These are phyloP conservation scores for Candida incommunis DNA, from an alignment of 805 yeast species.

Conservation along the genomic window DNA sequence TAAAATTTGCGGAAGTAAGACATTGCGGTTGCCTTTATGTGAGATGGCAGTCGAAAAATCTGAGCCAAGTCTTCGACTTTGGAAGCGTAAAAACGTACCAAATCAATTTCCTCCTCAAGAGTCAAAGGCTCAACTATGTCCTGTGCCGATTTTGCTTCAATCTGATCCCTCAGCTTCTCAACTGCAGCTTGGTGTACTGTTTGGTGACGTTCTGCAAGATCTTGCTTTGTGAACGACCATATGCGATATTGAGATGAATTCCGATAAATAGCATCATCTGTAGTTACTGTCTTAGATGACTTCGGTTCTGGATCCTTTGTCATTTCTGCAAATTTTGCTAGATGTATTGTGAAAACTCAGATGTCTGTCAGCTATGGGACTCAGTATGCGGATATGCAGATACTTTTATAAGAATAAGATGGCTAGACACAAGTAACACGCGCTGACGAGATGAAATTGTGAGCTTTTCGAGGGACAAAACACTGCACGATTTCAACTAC, in stretches of 20 bases:
- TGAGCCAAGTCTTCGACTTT: slow-evolving; percentile 58
- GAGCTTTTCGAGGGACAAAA: no score
- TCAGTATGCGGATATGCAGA: no score
- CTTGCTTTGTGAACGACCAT: slow-evolving; percentile 69
- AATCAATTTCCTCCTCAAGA: slow-evolving; percentile 53
- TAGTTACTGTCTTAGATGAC: slow-evolving; percentile 23
- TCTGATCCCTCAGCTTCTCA: slow-evolving; percentile 22
- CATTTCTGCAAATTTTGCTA: no score
- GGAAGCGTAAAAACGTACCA: slow-evolving; percentile 58
- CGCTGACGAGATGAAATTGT: no score
- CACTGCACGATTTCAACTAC: no score
- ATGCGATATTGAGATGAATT: slow-evolving; percentile 68
- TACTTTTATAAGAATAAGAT: no score
- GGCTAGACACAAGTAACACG: no score
- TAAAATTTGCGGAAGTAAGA: slow-evolving; percentile 72
- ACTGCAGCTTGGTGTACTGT: slow-evolving; percentile 44
- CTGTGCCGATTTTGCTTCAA: slow-evolving; percentile 17
- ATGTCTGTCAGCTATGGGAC: no score
- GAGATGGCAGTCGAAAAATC: slow-evolving; percentile 72
- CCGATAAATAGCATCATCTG: slow-evolving; percentile 80
- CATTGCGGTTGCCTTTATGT: slow-evolving; percentile 75
- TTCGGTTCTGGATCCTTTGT: background rate
- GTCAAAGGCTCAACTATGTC: slow-evolving; percentile 33
- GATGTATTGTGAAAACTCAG: no score
- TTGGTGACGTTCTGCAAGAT: slow-evolving; percentile 34